phyloP scores from a whole-genome alignment of 257 asterid genomes.

The Ligustrum vulgare region DNA sequence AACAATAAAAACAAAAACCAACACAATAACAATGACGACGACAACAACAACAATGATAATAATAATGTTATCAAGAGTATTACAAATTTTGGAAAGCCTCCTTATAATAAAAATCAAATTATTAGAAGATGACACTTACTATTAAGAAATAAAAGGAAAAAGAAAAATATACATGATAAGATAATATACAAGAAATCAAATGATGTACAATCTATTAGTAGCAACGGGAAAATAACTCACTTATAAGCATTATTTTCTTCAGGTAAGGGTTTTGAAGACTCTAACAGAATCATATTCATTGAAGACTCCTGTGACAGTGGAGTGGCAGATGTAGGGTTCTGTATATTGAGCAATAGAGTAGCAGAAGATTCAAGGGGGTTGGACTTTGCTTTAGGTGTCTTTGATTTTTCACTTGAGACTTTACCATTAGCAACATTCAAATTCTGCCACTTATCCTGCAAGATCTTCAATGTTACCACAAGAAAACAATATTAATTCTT shows the following conservation, averaged over 20 bases:
- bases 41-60: too few relatives aligned
- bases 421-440: slow-evolving; percentile 71
- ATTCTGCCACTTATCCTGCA: slow-evolving; percentile 90
- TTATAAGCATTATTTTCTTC: slow-evolving; percentile 68
- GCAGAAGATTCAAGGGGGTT: slow-evolving; percentile 49
- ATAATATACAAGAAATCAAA: too few relatives aligned
- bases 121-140: not conserved
- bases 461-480: slow-evolving; percentile 8
- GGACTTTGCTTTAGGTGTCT: slow-evolving; percentile 48
- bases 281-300: slow-evolving; percentile 34
- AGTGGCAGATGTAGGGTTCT: slow-evolving; percentile 38
- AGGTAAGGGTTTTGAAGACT: slow-evolving; percentile 49
- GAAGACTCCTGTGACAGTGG: slow-evolving; percentile 48
- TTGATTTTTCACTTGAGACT: slow-evolving; percentile 62
- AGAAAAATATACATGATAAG: too few relatives aligned
- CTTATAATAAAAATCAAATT: too few relatives aligned
- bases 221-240: slow-evolving; percentile 40
- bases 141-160: not conserved
- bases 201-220: not conserved
- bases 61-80: too few relatives aligned
- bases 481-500: not conserved
- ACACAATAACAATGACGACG: too few relatives aligned
- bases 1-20: too few relatives aligned
- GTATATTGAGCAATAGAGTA: slow-evolving; percentile 41
- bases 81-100: too few relatives aligned